Conservation (phyloP, 1,284 basidiomycete species). For the Agaricales sp. region DNA sequence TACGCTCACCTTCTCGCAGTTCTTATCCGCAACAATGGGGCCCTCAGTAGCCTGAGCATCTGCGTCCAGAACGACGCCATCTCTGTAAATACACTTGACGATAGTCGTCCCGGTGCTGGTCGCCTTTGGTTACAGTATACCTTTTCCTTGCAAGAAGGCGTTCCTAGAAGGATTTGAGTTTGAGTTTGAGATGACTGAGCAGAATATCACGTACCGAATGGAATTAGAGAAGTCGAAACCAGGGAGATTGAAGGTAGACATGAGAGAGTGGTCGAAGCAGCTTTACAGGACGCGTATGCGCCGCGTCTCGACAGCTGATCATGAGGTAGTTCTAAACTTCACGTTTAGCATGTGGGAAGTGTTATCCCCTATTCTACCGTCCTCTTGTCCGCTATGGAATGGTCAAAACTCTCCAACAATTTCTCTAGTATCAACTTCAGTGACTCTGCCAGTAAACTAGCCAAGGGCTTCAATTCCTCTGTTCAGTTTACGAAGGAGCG, state of each 20-base stretch:
- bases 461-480: constrained; percentile 78
- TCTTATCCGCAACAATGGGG: constrained; percentile 96
- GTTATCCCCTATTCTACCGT: no score
- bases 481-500: constrained; percentile 88
- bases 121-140: constrained; percentile 66
- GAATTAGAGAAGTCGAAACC: constrained; percentile 73
- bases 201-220: constrained; percentile 26
- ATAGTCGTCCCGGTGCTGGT: constrained; percentile 98
- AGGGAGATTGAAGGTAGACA: constrained; percentile 28
- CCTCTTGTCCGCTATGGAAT: constrained; percentile 24
- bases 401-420: constrained; percentile 57
- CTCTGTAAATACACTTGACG: constrained; percentile 90
- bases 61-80: constrained; percentile 92
- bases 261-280: constrained; percentile 6
- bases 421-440: constrained; percentile 54
- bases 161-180: constrained; percentile 44
- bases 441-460: constrained; percentile 61
- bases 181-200: constrained; percentile 4
- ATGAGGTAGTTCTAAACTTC: no score
- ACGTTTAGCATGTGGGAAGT: no score
- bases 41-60: constrained; percentile 96
- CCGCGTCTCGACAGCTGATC: no score
- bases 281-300: neutral
- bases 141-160: constrained; percentile 62
- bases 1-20: constrained; percentile 90